A percentile compares a stretch with the other conserved stretches of the same genome.
phyloP scores from a whole-genome alignment of 2,329 filamentous ascomycete genomes.

The Cladosporium sp. region DNA sequence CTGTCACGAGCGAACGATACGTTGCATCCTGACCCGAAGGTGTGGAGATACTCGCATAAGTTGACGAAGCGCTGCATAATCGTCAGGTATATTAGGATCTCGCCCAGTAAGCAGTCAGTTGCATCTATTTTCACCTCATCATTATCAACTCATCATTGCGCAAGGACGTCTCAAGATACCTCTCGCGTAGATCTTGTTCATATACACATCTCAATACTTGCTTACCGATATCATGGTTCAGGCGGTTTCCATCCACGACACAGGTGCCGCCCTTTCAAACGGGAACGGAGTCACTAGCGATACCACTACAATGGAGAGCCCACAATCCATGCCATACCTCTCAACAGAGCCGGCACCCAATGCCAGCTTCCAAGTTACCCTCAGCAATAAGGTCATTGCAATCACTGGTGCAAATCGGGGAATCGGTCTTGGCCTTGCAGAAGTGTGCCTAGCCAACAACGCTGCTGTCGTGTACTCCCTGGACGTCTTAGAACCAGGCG shows the following conservation, averaged over 20 bases:
- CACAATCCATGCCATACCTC: constrained; percentile 37
- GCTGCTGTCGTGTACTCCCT: constrained; percentile 34
- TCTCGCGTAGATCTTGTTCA: not conserved
- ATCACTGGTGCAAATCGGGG: constrained; percentile 86
- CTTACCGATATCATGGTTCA: constrained; percentile 27
- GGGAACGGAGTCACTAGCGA: constrained; percentile 21
- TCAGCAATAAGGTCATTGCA: constrained; percentile 74
- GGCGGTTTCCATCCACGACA: constrained; percentile 26
- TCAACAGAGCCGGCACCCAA: constrained; percentile 46
- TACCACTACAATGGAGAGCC: not conserved
- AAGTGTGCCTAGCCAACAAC: constrained; percentile 35
- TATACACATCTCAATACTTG: no score
- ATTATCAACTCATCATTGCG: not conserved
- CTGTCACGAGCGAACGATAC: not conserved
- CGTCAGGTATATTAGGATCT: not conserved
- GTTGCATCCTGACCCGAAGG: not conserved
- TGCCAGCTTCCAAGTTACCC: constrained; percentile 38
- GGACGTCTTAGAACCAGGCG: constrained; percentile 33
- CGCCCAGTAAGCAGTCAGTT: not conserved
- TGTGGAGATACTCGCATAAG: not conserved
- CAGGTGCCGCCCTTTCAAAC: constrained; percentile 24
- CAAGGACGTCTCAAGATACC: not conserved
- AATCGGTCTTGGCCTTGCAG: constrained; percentile 59
- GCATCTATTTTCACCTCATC: not conserved
- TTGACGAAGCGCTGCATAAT: not conserved